phyloP scores from a whole-genome alignment of 2,329 filamentous ascomycete species.

The Elsinoe batatas region DNA sequence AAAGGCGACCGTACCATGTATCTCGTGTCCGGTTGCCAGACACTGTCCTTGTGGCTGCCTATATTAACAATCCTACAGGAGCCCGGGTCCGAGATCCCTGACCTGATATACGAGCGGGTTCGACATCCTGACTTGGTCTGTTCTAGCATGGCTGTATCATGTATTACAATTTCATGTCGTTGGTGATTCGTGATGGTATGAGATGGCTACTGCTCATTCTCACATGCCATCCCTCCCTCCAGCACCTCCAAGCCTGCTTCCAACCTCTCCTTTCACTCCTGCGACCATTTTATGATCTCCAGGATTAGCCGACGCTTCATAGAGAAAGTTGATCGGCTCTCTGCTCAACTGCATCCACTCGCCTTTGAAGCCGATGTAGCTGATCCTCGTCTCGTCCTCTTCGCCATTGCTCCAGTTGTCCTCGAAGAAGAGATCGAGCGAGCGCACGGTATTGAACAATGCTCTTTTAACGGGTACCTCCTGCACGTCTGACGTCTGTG shows the following conservation, averaged over 20 bases:
- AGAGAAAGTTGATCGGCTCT: slow-evolving; percentile 76
- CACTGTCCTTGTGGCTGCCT: no score
- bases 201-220: background rate
- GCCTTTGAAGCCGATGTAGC: slow-evolving; percentile 85
- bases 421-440: slow-evolving; percentile 75
- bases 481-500: slow-evolving; percentile 71
- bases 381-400: slow-evolving; percentile 67
- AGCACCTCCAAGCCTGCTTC: slow-evolving; percentile 25
- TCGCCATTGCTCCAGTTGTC: slow-evolving; percentile 75
- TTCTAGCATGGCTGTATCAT: no score
- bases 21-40: no score
- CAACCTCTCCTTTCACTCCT: slow-evolving; percentile 27
- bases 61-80: no score
- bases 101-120: no score
- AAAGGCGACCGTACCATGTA: no score
- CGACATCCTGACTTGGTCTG: no score
- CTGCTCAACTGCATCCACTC: slow-evolving; percentile 82
- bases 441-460: slow-evolving; percentile 76
- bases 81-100: no score
- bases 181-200: no score
- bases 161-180: background rate
- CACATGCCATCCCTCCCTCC: slow-evolving; percentile 21
- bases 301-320: slow-evolving; percentile 90
- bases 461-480: slow-evolving; percentile 83
- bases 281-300: slow-evolving; percentile 59